Percentiles rank a stretch among this genome's conserved stretches.
phyloP scores from a whole-genome alignment of 2,329 filamentous ascomycete species.

The Colletotrichum orchidophilum region DNA sequence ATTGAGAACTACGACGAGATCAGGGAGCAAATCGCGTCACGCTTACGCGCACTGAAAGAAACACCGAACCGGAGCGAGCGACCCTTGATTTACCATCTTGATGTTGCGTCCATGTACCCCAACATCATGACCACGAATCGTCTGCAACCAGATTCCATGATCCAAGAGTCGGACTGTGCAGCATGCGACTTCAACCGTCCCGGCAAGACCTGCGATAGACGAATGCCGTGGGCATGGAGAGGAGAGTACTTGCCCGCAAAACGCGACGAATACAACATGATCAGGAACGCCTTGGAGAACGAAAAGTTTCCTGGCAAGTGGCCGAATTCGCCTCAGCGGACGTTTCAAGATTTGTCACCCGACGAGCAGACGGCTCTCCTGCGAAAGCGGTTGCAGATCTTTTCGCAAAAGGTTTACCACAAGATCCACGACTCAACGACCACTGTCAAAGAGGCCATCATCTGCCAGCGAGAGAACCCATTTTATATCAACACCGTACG shows the following conservation, averaged over 20 bases:
- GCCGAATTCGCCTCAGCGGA: conserved; percentile 74
- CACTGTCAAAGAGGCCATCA: conserved; percentile 94
- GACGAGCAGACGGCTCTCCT: conserved; percentile 86
- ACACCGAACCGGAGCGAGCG: conserved; percentile 86
- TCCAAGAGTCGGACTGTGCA: conserved; percentile 93
- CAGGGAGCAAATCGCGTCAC: conserved; percentile 80
- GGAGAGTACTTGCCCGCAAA: conserved; percentile 97
- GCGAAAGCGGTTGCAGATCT: conserved; percentile 88
- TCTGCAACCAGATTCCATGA: conserved; percentile 98
- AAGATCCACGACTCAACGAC: conserved; percentile 97
- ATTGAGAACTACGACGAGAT: conserved; percentile 86
- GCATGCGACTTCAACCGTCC: conserved; percentile 98
- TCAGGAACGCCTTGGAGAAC: conserved; percentile 88
- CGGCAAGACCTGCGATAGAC: conserved; percentile 94
- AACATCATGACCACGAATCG: conserved; percentile 99
- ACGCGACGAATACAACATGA: conserved; percentile 99
- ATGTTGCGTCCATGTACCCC: conserved; percentile 99
- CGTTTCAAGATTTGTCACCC: conserved; percentile 81
- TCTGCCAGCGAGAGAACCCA: conserved; percentile 96
- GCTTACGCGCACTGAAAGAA: conserved; percentile 76
- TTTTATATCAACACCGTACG: conserved; percentile 98
- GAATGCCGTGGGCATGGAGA: conserved; percentile 97
- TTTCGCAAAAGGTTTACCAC: conserved; percentile 99
- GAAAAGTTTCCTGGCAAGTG: conserved; percentile 88
- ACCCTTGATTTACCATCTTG: conserved; percentile 95